Evolutionary conservation across 1,284 basidiomycete genomes (phyloP), one percentile per base, ranked within the genome.

Genomic region (Malassezia yamatoensis): DNA sequence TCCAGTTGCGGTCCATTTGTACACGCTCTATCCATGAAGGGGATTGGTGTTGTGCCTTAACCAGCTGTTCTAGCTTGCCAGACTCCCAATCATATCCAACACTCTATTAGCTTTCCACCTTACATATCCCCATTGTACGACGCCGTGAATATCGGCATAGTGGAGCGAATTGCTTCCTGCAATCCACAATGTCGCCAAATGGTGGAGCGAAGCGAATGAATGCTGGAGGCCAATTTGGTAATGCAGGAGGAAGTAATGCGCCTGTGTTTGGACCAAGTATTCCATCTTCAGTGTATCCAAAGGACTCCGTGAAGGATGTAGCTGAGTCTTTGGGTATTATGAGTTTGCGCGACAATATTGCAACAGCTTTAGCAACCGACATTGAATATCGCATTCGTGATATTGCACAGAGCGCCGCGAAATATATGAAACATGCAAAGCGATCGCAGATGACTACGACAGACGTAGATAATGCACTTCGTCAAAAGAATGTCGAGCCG

Each of bases 371-470:
- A 15, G 90, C 93, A 2, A 89, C 88, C 60, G 94, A 99, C 78
- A 89, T 96, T 40, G 93, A 98, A 75, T 96, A 96, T 77, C 81
- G 94, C 56, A 83, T 96, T 70, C 90, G 93, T 74, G 88, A 93
- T 73, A 83, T 93, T 42, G 82, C 91, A 59, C 88, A 94, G 85
- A 91, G 96, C 80, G 90, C 93, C 10, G 84, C 88, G 21, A 87
- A 90, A 59, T 98, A 94, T 76, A 96, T 96, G 87, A 82, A 90
- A 21, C 91, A 98, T 75, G 86, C 87, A 1, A 84, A 88, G 59
- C 81, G 93, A 54, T 87, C 86, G 29, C 87, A 85, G 0, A 80
- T 98, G 72, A 86, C 85, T 12, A 88, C 89, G 1, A 81, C 85
- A 20, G 93, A 99, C 77, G 84, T 98, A 49, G 90, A 96, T 76